Evolutionary conservation across 805 yeast genomes (phyloP), one percentile per base, ranked within the genome.

Genomic region (Metschnikowia proteae): DNA sequence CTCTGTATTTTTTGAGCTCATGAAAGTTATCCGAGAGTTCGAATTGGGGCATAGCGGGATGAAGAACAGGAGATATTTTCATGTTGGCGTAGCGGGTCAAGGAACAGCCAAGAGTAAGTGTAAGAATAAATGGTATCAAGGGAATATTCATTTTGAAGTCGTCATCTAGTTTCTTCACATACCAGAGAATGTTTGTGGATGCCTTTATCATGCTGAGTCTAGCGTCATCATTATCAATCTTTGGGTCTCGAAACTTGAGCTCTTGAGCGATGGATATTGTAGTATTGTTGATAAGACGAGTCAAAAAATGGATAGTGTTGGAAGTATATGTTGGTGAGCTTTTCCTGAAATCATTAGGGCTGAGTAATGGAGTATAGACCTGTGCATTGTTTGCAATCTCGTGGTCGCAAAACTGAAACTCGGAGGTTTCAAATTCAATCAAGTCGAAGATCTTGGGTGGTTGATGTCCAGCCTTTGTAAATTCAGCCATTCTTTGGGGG

Each of bases 221-320:
- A 0, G 70, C 65, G 7, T 62, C 49, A 26, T 51, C 48, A 23
- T 59, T 59, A 25, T 61, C 56, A 6, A 62, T 52, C 25, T 50
- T 36, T 2, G 56, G 56, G 46, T 62, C 54, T 38, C 62, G 65
- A 51, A 60, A 64, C 27, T 60, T 58, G 9, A 57, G 54, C 49
- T 66, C 66, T 46, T 65, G 70, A 6, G 63, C 54, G 2, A 56
- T 56, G 26, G 66, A 26, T 27, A 66, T 60, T 8, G 62, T 54
- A 6, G 53, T 52, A 50, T 66, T 66, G 51, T 61, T 67, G 13
- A 64, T 50, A n/a, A 67, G 39, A 31, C 72, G 53, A 1, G 65
- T 47, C 27, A 66, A 37, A 31, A 67, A 64, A 42, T 64, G 63
- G 11, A 60, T 50, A 30, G 61, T 49, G 46, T 56, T 56, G 17